phyloP scores from a whole-genome alignment of 441 rosid genomes.

The Capsella rubella region DNA sequence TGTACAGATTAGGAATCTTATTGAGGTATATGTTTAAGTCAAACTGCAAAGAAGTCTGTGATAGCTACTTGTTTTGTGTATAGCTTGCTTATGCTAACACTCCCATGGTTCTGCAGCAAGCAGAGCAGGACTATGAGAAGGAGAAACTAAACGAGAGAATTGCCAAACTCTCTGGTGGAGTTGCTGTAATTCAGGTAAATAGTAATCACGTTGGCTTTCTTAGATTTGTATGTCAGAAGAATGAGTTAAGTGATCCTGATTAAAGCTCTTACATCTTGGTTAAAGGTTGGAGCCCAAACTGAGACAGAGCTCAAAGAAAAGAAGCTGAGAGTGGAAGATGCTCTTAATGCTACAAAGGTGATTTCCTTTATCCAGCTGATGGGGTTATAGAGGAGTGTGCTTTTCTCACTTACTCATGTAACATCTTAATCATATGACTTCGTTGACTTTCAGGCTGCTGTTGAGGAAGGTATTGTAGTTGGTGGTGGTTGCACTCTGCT shows the following conservation, averaged over 20 bases:
- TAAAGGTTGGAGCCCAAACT: slow-evolving; percentile 95
- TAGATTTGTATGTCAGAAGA: background rate
- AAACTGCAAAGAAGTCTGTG: background rate
- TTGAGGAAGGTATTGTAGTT: slow-evolving; percentile 96
- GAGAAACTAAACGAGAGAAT: slow-evolving; percentile 93
- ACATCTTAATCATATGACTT: background rate
- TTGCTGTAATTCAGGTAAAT: slow-evolving; percentile 91
- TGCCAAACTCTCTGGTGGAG: slow-evolving; percentile 97
- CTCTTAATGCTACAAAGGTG: slow-evolving; percentile 95
- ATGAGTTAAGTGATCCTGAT: slow-evolving; percentile 5
- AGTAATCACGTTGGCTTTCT: background rate
- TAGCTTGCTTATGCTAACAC: background rate
- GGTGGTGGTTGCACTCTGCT: slow-evolving; percentile 96
- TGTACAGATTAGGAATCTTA: slow-evolving; percentile 78
- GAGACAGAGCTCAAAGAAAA: slow-evolving; percentile 97
- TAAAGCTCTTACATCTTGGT: background rate
- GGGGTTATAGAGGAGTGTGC: background rate
- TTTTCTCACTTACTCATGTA: background rate
- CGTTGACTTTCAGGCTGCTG: slow-evolving; percentile 68
- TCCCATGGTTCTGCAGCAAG: slow-evolving; percentile 54
- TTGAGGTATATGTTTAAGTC: slow-evolving; percentile 56
- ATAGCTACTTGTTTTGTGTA: background rate
- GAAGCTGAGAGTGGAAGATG: slow-evolving; percentile 94
- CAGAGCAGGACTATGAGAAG: slow-evolving; percentile 93
- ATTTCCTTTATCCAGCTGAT: background rate